Base-by-base conservation (phyloP, 176 grass and related monocot species). In the Aegilops longissima region DNA sequence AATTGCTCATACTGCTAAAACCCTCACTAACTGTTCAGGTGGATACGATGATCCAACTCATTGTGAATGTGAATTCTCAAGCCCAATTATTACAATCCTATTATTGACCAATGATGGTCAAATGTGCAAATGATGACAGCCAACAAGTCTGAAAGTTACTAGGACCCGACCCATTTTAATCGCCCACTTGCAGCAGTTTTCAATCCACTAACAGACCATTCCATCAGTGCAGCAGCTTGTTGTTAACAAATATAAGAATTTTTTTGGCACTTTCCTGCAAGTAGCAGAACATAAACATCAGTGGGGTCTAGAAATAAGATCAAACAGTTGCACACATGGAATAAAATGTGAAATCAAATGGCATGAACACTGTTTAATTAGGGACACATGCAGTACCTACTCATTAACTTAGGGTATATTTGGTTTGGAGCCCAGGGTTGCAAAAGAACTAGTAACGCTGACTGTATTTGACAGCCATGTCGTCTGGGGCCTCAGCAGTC, bases 81-180 rank as follows among this genome's bases (percentile, higher is more conserved):
- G 8, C 74, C 25, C 27, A 77, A 77, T 56, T 77, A 77, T 77
- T 77, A 77, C 74, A 77, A 56, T 49, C 72, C 72, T 75, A 52
- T 62, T 76, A 76, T 30, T 27, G 44, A 51, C 23, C 42, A 76
- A 47, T 14, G 12, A 74, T 45, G 40, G 73, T 5, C 73, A 76
- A 76, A 76, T 76, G 24, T 74, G 39, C 39, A 74, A 74, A 74
- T 27, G 29, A 23, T 72, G 36, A 24, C 70, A 72, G 59, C 59
- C 59, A 29, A 18, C 5, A 49, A 30, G 12, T 27, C 12, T 5
- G 38, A 75, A 51, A 49, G 45, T 75, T 44, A 51, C 42, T 75
- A 75, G 42, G 18, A 75, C 23, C 2, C 3, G 1, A 5, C 23
- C 13, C 42, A 49, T 24, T 51, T 20, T 20, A 76, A 76, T 76